Evolutionary conservation across 441 rosid genomes (phyloP), one percentile per base, ranked within the genome.

Genomic region (Arabidopsis hybrid): DNA sequence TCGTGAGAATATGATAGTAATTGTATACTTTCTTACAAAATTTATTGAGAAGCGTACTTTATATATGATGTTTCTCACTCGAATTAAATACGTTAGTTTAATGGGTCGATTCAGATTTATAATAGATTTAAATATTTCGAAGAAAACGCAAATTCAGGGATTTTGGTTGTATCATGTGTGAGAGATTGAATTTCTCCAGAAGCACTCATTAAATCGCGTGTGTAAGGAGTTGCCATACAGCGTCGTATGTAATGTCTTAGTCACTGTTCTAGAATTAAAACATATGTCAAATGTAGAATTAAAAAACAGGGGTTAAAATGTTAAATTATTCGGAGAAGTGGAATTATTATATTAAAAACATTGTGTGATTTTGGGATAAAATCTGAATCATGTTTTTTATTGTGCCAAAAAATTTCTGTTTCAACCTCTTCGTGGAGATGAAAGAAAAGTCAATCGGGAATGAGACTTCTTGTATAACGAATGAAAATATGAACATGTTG

Each of bases 41-140:
- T 68, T 67, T 68, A 75, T 43, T 60, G 63, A 34, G 42, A 62
- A 60, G 47, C 39, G 73, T 67, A 74, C 65, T 51, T 21, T 16
- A 18, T 52, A 42, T 75, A 49, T 75, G 78, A 75, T 68, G 58
- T 60, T 34, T 43, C 57, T 4, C 58, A 35, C 59, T 52, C 69
- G 64, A 53, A 69, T 45, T 68, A 55, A 68, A 60, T 67, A 43
- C 57, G 26, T 39, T 26, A 29, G 29, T 16, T 40, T 49, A n/a
- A 61, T 68, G 26, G 26, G 16, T 57, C 38, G 26, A 50, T 52
- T 67, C 55, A 60, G 10, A 61, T 52, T 35, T 61, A 75, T 53
- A 18, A 12, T 56, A 46, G 32, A 36, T 43, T 36, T 53, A 43
- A 49, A 13, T 36, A 36, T 73, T 12, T 56, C 42, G 7, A 29